phyloP scores from a whole-genome alignment of 192 early-diverging fungal genomes.

The Lobosporangium transversale region DNA sequence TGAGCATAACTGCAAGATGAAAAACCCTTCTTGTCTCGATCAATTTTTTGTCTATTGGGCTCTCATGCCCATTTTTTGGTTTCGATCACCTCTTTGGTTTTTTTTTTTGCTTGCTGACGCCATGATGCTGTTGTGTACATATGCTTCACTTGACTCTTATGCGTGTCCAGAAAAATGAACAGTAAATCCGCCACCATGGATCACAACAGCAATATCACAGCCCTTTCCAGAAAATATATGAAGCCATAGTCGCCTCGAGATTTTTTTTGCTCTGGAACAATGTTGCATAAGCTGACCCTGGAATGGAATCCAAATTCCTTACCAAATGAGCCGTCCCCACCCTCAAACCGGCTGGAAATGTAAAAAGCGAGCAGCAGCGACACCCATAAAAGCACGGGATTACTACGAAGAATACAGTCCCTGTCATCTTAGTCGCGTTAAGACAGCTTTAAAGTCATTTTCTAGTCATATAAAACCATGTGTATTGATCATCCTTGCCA shows the following conservation, averaged over 20 bases:
- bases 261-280: too few relatives aligned
- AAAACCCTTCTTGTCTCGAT: too few relatives aligned
- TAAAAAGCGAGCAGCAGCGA: background rate
- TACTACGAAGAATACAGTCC: conserved; percentile 20
- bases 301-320: conserved; percentile 46
- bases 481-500: conserved; percentile 21
- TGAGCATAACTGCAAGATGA: too few relatives aligned
- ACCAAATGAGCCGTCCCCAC: conserved; percentile 18
- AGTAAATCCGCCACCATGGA: conserved; percentile 44
- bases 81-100: too few relatives aligned
- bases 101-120: too few relatives aligned
- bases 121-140: conserved; percentile 15
- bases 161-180: conserved; percentile 27
- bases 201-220: conserved; percentile 24
- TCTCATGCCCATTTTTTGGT: too few relatives aligned
- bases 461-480: conserved; percentile 14
- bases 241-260: too few relatives aligned
- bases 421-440: conserved; percentile 11
- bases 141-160: conserved; percentile 27
- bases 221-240: conserved; percentile 14
- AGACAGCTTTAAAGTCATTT: conserved; percentile 13
- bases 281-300: conserved; percentile 39
- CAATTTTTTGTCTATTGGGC: too few relatives aligned
- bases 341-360: conserved; percentile 12
- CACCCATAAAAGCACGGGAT: conserved; percentile 18